phyloP scores from a whole-genome alignment of 2,329 filamentous ascomycete genomes.

The Aspergillus persii region DNA sequence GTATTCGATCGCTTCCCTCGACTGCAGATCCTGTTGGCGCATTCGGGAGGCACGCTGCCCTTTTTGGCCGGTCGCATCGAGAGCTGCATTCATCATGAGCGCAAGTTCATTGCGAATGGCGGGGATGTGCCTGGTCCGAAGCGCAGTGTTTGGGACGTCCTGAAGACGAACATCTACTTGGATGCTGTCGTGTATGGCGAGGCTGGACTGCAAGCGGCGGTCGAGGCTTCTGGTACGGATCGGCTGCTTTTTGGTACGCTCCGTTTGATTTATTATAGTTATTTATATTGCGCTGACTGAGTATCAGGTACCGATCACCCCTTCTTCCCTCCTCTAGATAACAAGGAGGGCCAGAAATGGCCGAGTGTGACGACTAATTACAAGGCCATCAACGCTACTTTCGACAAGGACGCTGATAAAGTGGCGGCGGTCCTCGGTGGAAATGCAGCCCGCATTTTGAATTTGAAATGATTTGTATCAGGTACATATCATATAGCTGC shows the following conservation, averaged over 20 bases:
- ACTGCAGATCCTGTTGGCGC: slow-evolving; percentile 75
- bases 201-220: slow-evolving; percentile 66
- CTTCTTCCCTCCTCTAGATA: slow-evolving; percentile 43
- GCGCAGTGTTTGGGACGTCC: slow-evolving; percentile 61
- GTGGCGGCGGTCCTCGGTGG: slow-evolving; percentile 41
- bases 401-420: slow-evolving; percentile 30
- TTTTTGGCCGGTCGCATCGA: slow-evolving; percentile 87
- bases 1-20: slow-evolving; percentile 74
- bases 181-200: slow-evolving; percentile 64
- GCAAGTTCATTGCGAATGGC: slow-evolving; percentile 65
- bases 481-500: background rate
- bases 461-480: slow-evolving; percentile 25
- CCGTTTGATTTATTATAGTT: background rate
- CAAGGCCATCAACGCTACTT: slow-evolving; percentile 42
- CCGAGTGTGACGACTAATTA: slow-evolving; percentile 49
- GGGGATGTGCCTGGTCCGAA: slow-evolving; percentile 59
- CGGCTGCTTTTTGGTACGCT: slow-evolving; percentile 41
- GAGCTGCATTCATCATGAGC: slow-evolving; percentile 81
- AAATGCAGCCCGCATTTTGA: slow-evolving; percentile 45
- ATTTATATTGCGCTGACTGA: slow-evolving; percentile 5
- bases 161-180: slow-evolving; percentile 76
- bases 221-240: slow-evolving; percentile 61
- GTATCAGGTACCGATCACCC: slow-evolving; percentile 43
- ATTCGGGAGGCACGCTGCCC: slow-evolving; percentile 83
- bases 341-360: slow-evolving; percentile 38